Conservation (phyloP, 2,329 filamentous ascomycete genomes). For the Coleophoma eucalyptorum region DNA sequence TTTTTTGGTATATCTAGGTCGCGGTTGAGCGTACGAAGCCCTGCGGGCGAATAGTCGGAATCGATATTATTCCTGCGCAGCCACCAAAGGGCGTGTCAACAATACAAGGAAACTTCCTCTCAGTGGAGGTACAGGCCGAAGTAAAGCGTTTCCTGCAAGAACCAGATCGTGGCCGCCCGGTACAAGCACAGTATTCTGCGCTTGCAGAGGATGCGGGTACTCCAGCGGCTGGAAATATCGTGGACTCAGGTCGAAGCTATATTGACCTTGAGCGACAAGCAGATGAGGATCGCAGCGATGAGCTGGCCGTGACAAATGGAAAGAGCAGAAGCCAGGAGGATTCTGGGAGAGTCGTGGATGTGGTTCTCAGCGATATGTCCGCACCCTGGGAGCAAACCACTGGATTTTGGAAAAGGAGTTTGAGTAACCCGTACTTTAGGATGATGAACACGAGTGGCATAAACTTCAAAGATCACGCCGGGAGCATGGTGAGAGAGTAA, state of each 20-base stretch:
- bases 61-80: conserved; percentile 90
- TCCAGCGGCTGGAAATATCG: conserved; percentile 7
- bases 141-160: conserved; percentile 73
- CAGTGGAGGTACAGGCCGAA: conserved; percentile 66
- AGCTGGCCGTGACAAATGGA: neutral
- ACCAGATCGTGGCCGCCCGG: conserved; percentile 52
- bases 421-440: conserved; percentile 96
- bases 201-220: conserved; percentile 11
- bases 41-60: conserved; percentile 76
- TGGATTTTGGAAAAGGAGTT: conserved; percentile 78
- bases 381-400: conserved; percentile 84
- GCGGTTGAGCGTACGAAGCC: conserved; percentile 76
- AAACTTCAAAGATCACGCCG: conserved; percentile 79
- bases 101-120: conserved; percentile 92
- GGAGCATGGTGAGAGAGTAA: conserved; percentile 77
- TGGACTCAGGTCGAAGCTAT: conserved; percentile 49
- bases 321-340: conserved; percentile 27
- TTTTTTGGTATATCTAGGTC: conserved; percentile 57
- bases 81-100: conserved; percentile 89
- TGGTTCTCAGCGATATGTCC: conserved; percentile 99
- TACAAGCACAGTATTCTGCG: conserved; percentile 16
- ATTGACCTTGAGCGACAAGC: conserved; percentile 60
- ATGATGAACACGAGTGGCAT: conserved; percentile 99
- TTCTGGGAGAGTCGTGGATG: conserved; percentile 66
- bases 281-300: conserved; percentile 7